Conservation (phyloP, 495 filamentous ascomycete genomes). For the Penicillium odoratum region DNA sequence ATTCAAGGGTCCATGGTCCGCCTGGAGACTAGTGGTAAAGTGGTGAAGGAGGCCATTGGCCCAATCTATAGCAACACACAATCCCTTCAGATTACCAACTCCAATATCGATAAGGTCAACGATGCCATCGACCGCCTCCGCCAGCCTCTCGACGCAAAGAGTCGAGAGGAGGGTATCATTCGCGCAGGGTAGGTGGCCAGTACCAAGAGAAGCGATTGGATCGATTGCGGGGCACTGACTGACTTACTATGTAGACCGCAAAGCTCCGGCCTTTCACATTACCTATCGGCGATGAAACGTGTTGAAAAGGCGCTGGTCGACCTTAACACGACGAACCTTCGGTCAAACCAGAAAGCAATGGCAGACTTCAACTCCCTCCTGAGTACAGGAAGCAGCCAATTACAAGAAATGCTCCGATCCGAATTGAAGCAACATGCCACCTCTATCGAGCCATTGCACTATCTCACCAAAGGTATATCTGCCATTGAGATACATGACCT, state of each 20-base stretch:
- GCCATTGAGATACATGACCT: neutral
- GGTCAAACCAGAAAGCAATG: slow-evolving; percentile 88
- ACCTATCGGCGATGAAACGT: slow-evolving; percentile 84
- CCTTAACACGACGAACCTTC: slow-evolving; percentile 81
- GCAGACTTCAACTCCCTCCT: slow-evolving; percentile 74
- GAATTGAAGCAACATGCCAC: slow-evolving; percentile 69
- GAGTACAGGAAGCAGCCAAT: slow-evolving; percentile 70
- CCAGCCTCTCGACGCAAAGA: slow-evolving; percentile 84
- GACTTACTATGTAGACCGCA: slow-evolving; percentile 56
- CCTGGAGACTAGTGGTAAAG: slow-evolving; percentile 82
- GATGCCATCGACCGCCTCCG: slow-evolving; percentile 84
- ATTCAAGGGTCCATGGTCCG: slow-evolving; percentile 84
- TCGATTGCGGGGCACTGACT: neutral
- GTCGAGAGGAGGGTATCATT: slow-evolving; percentile 87
- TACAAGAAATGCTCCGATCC: slow-evolving; percentile 80
- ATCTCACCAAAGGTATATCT: slow-evolving; percentile 76
- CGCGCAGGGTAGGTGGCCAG: slow-evolving; percentile 62
- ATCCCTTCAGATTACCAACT: slow-evolving; percentile 77
- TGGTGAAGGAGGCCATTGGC: slow-evolving; percentile 86
- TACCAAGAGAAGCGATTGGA: neutral
- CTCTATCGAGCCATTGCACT: slow-evolving; percentile 85
- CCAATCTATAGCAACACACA: slow-evolving; percentile 93
- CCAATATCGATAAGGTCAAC: slow-evolving; percentile 84
- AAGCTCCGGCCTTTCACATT: slow-evolving; percentile 73
- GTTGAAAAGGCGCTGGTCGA: slow-evolving; percentile 77